phyloP scores from a whole-genome alignment of 1,139 yeast species.

The Wickerhamomyces sp. region DNA sequence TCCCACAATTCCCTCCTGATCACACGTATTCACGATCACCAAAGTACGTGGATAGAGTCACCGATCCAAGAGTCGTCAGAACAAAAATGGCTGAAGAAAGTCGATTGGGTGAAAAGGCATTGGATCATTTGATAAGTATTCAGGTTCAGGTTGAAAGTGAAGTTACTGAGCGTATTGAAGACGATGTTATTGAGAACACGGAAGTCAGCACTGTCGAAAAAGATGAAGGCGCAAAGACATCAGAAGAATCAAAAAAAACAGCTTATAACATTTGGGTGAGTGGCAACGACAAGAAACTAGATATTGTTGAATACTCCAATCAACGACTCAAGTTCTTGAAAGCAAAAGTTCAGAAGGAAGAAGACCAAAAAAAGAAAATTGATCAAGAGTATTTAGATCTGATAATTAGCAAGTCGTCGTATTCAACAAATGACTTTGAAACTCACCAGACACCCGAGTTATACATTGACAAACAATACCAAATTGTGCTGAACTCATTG shows the following conservation, averaged over 20 bases:
- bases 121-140: slow-evolving; percentile 45
- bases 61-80: slow-evolving; percentile 68
- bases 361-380: slow-evolving; percentile 22
- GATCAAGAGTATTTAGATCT: slow-evolving; percentile 9
- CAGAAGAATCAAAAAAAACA: slow-evolving; percentile 17
- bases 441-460: slow-evolving; percentile 6
- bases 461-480: slow-evolving; percentile 15
- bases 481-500: slow-evolving; percentile 13
- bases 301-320: slow-evolving; percentile 51
- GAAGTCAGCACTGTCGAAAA: slow-evolving; percentile 10
- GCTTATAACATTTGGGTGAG: slow-evolving; percentile 11
- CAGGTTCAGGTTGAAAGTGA: slow-evolving; percentile 21
- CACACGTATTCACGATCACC: slow-evolving; percentile 84
- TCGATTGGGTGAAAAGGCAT: slow-evolving; percentile 69
- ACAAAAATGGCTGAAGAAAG: slow-evolving; percentile 76
- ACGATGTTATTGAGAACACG: neutral
- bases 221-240: slow-evolving; percentile 8
- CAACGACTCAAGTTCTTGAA: slow-evolving; percentile 33
- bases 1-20: slow-evolving; percentile 89
- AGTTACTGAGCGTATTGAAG: slow-evolving; percentile 16
- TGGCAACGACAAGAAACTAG: slow-evolving; percentile 33
- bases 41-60: slow-evolving; percentile 52
- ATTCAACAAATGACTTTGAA: slow-evolving; percentile 2
- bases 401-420: slow-evolving; percentile 11
- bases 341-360: slow-evolving; percentile 26